A percentile compares a stretch with the other conserved stretches of the same genome.
Evolutionary conservation across 768 basidiomycete genomes (phyloP).

Genomic region (Brasilioporus rufonigricans): DNA sequence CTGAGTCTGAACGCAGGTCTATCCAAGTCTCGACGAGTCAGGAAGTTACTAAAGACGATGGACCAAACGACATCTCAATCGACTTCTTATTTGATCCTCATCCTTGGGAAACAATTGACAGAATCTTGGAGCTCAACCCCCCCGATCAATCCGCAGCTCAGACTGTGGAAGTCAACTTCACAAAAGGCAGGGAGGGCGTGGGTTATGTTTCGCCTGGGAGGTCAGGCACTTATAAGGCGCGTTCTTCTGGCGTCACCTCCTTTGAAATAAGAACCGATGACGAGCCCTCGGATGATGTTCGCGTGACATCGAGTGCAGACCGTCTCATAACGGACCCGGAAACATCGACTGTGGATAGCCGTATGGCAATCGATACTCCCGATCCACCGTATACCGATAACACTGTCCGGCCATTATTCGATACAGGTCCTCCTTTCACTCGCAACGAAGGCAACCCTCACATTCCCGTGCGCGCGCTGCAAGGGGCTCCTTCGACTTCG

Average conservation of each 20-base stretch:
- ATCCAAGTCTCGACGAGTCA: neutral
- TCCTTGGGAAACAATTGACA: conserved; percentile 32
- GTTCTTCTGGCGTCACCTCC: neutral
- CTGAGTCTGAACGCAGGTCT: neutral
- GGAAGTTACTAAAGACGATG: neutral
- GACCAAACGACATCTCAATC: conserved; percentile 9
- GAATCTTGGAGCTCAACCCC: conserved; percentile 20
- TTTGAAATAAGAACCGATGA: neutral
- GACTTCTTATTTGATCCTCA: conserved; percentile 31
- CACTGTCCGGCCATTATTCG: neutral
- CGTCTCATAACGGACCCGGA: neutral
- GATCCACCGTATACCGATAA: neutral
- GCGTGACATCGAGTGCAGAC: neutral
- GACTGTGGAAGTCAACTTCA: conserved; percentile 13
- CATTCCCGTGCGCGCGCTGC: neutral
- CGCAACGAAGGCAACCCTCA: neutral
- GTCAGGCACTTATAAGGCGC: neutral
- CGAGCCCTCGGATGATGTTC: neutral
- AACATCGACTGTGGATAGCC: neutral
- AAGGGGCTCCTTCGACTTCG: neutral
- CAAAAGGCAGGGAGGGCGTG: conserved; percentile 27
- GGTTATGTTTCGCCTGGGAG: conserved; percentile 14
- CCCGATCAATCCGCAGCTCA: neutral
- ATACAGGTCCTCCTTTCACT: neutral
- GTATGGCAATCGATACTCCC: neutral